phyloP scores from a whole-genome alignment of 2,329 filamentous ascomycete genomes.

The Ambrosiella xylebori region DNA sequence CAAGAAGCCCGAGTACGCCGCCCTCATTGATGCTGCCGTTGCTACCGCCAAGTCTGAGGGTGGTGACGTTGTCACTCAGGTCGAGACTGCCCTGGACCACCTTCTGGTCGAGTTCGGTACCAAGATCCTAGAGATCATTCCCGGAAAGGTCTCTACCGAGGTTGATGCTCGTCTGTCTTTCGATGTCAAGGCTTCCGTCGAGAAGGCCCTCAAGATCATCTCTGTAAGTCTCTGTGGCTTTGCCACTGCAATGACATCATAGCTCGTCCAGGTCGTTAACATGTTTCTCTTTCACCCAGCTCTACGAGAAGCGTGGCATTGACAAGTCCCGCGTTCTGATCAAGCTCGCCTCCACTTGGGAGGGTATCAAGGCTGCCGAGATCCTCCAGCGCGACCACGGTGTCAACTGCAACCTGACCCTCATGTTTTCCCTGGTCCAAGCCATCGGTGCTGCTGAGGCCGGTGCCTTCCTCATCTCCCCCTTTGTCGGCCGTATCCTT shows the following conservation, averaged over 20 bases:
- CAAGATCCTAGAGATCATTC: slow-evolving; percentile 92
- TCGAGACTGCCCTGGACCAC: slow-evolving; percentile 78
- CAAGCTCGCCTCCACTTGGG: slow-evolving; percentile 98
- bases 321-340: slow-evolving; percentile 89
- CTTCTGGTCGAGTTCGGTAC: slow-evolving; percentile 96
- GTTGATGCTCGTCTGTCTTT: slow-evolving; percentile 95
- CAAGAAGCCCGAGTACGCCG: slow-evolving; percentile 93
- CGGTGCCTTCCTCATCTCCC: slow-evolving; percentile 90
- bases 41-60: slow-evolving; percentile 67
- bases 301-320: slow-evolving; percentile 87
- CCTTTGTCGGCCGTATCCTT: slow-evolving; percentile 96
- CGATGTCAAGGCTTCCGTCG: slow-evolving; percentile 75
- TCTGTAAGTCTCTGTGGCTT: slow-evolving; percentile 40
- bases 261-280: background rate
- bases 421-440: slow-evolving; percentile 94
- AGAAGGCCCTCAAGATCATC: slow-evolving; percentile 95
- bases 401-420: slow-evolving; percentile 96
- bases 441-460: slow-evolving; percentile 94
- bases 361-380: slow-evolving; percentile 97
- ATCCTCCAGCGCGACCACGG: slow-evolving; percentile 90
- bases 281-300: slow-evolving; percentile 31
- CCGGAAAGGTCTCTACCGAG: slow-evolving; percentile 97
- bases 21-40: slow-evolving; percentile 74
- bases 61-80: slow-evolving; percentile 56
- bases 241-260: background rate